phyloP scores from a whole-genome alignment of 2,329 filamentous ascomycete species.

The Parastagonospora avenae region DNA sequence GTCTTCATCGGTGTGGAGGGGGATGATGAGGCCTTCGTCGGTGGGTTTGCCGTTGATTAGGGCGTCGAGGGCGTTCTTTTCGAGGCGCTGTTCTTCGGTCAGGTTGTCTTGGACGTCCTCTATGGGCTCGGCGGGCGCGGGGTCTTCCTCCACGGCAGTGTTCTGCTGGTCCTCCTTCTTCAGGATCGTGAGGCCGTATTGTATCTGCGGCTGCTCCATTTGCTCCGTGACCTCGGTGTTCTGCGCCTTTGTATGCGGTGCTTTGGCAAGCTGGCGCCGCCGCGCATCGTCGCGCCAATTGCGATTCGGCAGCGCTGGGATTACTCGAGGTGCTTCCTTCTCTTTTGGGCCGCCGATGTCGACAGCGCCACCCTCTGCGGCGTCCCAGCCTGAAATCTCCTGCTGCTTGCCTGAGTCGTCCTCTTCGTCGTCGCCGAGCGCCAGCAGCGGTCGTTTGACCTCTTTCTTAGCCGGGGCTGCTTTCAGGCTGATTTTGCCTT shows the following conservation, averaged over 20 bases:
- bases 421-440: constrained; percentile 39
- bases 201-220: constrained; percentile 46
- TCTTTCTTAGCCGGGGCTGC: constrained; percentile 16
- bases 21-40: constrained; percentile 46
- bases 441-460: constrained; percentile 33
- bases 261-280: constrained; percentile 62
- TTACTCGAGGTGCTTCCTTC: constrained; percentile 58
- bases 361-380: constrained; percentile 56
- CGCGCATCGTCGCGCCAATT: constrained; percentile 65
- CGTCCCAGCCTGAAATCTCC: constrained; percentile 62
- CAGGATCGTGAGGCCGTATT: constrained; percentile 61
- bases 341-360: constrained; percentile 42
- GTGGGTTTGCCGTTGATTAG: constrained; percentile 48
- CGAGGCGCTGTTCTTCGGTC: constrained; percentile 44
- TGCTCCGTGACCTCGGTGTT: constrained; percentile 43
- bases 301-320: constrained; percentile 63
- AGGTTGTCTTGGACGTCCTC: constrained; percentile 38
- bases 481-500: constrained; percentile 36
- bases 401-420: constrained; percentile 31
- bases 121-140: constrained; percentile 22
- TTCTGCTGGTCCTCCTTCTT: constrained; percentile 31
- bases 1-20: constrained; percentile 61
- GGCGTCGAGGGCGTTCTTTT: constrained; percentile 60
- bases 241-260: constrained; percentile 56
- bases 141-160: constrained; percentile 6